phyloP scores from a whole-genome alignment of 2,329 filamentous ascomycete species.

The Beauveria rudraprayagi region DNA sequence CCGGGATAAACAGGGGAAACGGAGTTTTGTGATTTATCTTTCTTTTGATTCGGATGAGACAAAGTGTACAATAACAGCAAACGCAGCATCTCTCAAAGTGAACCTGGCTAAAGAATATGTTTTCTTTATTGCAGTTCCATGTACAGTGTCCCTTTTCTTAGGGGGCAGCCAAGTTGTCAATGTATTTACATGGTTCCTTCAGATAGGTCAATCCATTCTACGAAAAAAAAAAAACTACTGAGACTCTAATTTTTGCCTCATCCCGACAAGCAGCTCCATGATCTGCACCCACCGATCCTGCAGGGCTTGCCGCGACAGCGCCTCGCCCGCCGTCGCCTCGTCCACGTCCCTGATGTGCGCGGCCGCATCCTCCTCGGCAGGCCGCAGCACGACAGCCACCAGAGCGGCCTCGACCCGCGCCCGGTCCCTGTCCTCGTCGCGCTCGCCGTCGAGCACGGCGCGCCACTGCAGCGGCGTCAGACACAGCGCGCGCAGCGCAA shows the following conservation, averaged over 20 bases:
- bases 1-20: neutral
- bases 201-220: neutral
- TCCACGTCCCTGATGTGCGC: slow-evolving; percentile 24
- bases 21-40: neutral
- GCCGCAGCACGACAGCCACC: slow-evolving; percentile 29
- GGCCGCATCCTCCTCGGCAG: slow-evolving; percentile 23
- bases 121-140: neutral
- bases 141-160: neutral
- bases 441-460: slow-evolving; percentile 35
- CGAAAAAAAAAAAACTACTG: neutral
- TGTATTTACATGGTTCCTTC: no score
- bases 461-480: slow-evolving; percentile 33
- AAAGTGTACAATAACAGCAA: slow-evolving; percentile 4
- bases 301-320: neutral
- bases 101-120: neutral
- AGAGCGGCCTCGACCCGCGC: slow-evolving; percentile 29
- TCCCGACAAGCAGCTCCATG: slow-evolving; percentile 24
- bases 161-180: no score
- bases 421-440: slow-evolving; percentile 39
- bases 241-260: slow-evolving; percentile 18
- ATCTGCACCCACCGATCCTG: slow-evolving; percentile 31
- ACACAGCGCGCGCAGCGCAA: slow-evolving; percentile 37
- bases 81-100: neutral
- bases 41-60: neutral
- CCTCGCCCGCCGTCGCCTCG: slow-evolving; percentile 22